phyloP scores from a whole-genome alignment of 331 rosid genomes.

The Phaseolus coccineus region DNA sequence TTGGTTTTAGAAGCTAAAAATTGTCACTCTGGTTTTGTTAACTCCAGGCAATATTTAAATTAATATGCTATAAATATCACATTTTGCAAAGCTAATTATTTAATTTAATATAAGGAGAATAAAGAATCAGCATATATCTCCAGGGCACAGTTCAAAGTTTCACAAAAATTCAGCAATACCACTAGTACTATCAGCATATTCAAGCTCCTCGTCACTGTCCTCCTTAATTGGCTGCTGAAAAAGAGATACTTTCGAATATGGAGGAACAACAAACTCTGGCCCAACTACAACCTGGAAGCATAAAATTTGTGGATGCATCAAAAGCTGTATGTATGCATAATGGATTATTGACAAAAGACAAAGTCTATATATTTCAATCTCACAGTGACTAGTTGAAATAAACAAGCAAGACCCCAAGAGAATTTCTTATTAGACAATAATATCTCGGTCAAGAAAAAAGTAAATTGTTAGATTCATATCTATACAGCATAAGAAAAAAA shows the following conservation, averaged over 20 bases:
- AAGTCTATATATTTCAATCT: not conserved
- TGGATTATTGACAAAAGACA: conserved; percentile 40
- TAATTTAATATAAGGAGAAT: conserved; percentile 26
- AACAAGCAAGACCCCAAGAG: not conserved
- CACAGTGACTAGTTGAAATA: conserved; percentile 30
- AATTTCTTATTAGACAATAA: conserved; percentile 20
- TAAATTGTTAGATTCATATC: conserved; percentile 20
- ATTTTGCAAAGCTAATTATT: conserved; percentile 19
- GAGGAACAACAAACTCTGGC: conserved; percentile 77
- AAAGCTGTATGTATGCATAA: conserved; percentile 9
- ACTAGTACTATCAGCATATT: conserved; percentile 87
- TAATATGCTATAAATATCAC: conserved; percentile 9
- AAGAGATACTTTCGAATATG: conserved; percentile 85
- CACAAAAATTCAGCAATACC: conserved; percentile 60
- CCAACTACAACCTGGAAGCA: conserved; percentile 84
- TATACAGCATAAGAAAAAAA: conserved; percentile 15
- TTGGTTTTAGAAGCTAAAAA: conserved; percentile 20
- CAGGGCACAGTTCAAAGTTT: conserved; percentile 34
- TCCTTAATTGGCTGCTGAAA: conserved; percentile 83
- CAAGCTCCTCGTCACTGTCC: conserved; percentile 99
- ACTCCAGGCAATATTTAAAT: conserved; percentile 23
- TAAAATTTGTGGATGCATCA: conserved; percentile 40
- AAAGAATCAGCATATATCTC: conserved; percentile 7
- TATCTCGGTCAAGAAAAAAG: conserved; percentile 1
- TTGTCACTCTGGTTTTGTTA: conserved; percentile 13